Evolutionary conservation across 192 early-diverging fungal genomes (phyloP).

Genomic region (Umbelopsis vinacea): DNA sequence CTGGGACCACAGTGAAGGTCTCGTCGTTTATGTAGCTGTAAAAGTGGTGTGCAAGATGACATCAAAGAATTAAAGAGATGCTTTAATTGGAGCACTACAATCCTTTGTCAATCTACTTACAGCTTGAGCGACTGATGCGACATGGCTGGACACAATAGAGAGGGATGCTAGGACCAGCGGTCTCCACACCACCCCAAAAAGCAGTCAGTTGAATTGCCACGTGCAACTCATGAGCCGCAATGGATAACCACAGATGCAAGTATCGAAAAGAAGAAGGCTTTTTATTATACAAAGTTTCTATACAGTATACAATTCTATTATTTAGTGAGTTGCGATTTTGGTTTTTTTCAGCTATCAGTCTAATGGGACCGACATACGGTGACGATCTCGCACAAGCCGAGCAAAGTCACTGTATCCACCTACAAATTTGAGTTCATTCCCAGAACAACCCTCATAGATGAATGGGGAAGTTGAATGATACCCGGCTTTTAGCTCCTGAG

Average conservation of each 20-base stretch:
- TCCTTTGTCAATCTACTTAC: neutral
- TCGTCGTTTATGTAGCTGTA: conserved; percentile 59
- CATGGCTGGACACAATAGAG: neutral
- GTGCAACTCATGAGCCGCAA: neutral
- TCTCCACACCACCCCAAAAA: neutral
- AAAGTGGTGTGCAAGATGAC: no score
- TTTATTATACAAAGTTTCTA: no score
- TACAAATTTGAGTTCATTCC: conserved; percentile 35
- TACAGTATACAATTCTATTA: conserved; percentile 12
- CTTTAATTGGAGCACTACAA: no score
- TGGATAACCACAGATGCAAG: no score
- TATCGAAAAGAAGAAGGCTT: no score
- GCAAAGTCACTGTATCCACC: conserved; percentile 50
- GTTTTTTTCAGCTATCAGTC: neutral
- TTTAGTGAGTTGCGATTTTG: neutral
- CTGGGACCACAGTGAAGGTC: conserved; percentile 62
- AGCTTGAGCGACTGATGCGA: conserved; percentile 16
- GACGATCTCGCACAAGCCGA: conserved; percentile 20
- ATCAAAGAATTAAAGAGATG: neutral
- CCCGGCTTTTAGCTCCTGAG: conserved; percentile 24
- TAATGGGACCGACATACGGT: conserved; percentile 9
- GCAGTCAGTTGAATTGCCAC: conserved; percentile 10
- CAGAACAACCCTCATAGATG: conserved; percentile 52
- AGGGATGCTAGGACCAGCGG: neutral
- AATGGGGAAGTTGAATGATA: conserved; percentile 50